phyloP scores from a whole-genome alignment of 2,329 filamentous ascomycete genomes.

The Ceratocystis lukuohia region DNA sequence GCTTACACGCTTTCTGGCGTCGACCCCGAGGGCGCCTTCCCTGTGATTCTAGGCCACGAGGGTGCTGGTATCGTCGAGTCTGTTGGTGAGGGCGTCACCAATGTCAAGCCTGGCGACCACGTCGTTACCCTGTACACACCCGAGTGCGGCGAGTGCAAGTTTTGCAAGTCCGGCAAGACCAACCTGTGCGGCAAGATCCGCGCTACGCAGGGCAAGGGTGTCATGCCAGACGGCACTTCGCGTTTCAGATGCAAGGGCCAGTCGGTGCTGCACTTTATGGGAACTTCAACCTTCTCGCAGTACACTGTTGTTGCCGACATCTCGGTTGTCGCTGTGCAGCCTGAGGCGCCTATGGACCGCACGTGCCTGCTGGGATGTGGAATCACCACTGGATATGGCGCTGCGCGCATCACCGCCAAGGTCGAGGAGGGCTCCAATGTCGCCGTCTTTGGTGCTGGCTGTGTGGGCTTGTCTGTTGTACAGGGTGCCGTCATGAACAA shows the following conservation, averaged over 20 bases:
- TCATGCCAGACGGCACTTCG: constrained; percentile 94
- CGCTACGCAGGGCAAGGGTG: constrained; percentile 84
- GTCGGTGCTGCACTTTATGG: constrained; percentile 97
- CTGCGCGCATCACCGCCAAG: constrained; percentile 82
- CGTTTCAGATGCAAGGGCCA: constrained; percentile 93
- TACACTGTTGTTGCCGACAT: constrained; percentile 98
- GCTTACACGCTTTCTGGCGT: constrained; percentile 93
- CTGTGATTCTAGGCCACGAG: constrained; percentile 78
- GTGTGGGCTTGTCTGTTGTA: constrained; percentile 87
- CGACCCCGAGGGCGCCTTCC: constrained; percentile 91
- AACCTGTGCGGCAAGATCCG: constrained; percentile 99
- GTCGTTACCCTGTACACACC: constrained; percentile 88
- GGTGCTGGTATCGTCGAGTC: constrained; percentile 87
- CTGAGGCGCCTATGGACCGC: constrained; percentile 84
- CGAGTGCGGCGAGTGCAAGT: constrained; percentile 96
- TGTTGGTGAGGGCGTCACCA: constrained; percentile 86
- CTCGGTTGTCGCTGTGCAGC: constrained; percentile 86
- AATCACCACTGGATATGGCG: constrained; percentile 97
- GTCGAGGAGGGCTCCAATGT: constrained; percentile 82
- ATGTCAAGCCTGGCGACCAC: constrained; percentile 84
- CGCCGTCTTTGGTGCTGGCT: constrained; percentile 89
- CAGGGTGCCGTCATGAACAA: constrained; percentile 83
- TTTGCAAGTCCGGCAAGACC: constrained; percentile 98
- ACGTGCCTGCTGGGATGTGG: constrained; percentile 94
- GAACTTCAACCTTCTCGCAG: constrained; percentile 95